Evolutionary conservation across 305 asterid genomes (phyloP), one percentile per base, ranked within the genome.

Genomic region (Vinca major): DNA sequence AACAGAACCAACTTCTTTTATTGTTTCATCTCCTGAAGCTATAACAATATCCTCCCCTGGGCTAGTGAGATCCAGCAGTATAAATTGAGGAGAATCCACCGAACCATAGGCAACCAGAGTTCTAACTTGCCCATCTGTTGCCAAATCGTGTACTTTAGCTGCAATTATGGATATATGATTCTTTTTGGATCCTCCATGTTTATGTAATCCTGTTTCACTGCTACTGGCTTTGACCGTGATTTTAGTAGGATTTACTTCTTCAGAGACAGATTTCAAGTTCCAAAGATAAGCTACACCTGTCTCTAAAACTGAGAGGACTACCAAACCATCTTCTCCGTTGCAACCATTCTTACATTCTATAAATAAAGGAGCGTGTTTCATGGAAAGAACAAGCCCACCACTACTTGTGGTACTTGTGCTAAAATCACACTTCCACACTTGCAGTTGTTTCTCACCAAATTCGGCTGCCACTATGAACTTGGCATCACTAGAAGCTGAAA

Each of bases 231-330:
- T 72, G 17, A 72, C 63, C 3, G 71, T 68, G 63, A 79, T 72
- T 78, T 72, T 75, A 60, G 76, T 68, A 17, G 80, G 77, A 67
- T 75, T 79, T 56, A 65, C 70, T 58, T 71, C 74, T 43, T 60
- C 70, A 20, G 77, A 54, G 67, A 19, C 17, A 37, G 68, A 71
- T 51, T 69, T 60, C 33, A 79, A 68, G 61, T 56, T 75, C 82
- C 82, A 79, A 19, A 79, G 43, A 70, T 79, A 72, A 65, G 67
- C 70, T n/a, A 71, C 73, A 58, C 80, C 80, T 36, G 71, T 64
- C 75, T 75, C 78, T 50, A 79, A 71, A 66, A 75, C 68, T 64
- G 82, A 71, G 20, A 79, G 77, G 67, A 79, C 68, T 60, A 75
- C 69, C 58, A 61, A 12, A 65, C 65, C 73, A 71, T 72, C 79